Evolutionary conservation across 2,329 filamentous ascomycete genomes (phyloP).

Genomic region (Alternaria brassicae): DNA sequence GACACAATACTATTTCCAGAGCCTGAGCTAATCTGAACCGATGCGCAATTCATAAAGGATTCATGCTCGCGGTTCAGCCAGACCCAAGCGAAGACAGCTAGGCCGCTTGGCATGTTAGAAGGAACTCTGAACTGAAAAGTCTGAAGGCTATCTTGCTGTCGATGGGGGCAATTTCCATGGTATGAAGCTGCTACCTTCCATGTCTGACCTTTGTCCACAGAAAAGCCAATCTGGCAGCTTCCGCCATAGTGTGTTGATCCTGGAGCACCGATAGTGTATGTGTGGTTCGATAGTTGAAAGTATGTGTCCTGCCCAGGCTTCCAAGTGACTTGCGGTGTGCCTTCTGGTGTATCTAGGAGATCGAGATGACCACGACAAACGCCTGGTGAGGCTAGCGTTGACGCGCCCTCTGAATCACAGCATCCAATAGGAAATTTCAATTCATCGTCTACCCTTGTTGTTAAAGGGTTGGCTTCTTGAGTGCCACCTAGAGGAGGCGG

Average conservation of each 20-base stretch:
- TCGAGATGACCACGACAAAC: conserved; percentile 52
- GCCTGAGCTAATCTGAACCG: conserved; percentile 47
- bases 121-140: conserved; percentile 54
- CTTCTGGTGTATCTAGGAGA: conserved; percentile 51
- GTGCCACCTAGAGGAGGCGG: conserved; percentile 52
- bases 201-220: conserved; percentile 50
- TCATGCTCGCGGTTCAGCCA: conserved; percentile 58
- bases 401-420: conserved; percentile 41
- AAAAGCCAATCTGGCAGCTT: conserved; percentile 54
- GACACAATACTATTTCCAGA: conserved; percentile 5
- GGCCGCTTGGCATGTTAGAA: conserved; percentile 46
- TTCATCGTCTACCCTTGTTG: conserved; percentile 16
- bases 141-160: conserved; percentile 45
- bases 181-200: conserved; percentile 54
- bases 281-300: conserved; percentile 34
- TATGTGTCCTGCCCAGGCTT: conserved; percentile 47
- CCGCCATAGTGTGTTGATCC: conserved; percentile 49
- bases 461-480: conserved; percentile 49
- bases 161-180: conserved; percentile 55
- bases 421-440: conserved; percentile 54
- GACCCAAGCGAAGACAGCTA: conserved; percentile 54
- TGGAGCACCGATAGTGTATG: conserved; percentile 17
- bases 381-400: conserved; percentile 28
- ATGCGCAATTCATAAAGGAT: conserved; percentile 55
- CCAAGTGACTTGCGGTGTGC: conserved; percentile 51